A percentile compares a stretch with the other conserved stretches of the same genome.
phyloP scores from a whole-genome alignment of 495 filamentous ascomycete species.

The Lophium mytilinum region DNA sequence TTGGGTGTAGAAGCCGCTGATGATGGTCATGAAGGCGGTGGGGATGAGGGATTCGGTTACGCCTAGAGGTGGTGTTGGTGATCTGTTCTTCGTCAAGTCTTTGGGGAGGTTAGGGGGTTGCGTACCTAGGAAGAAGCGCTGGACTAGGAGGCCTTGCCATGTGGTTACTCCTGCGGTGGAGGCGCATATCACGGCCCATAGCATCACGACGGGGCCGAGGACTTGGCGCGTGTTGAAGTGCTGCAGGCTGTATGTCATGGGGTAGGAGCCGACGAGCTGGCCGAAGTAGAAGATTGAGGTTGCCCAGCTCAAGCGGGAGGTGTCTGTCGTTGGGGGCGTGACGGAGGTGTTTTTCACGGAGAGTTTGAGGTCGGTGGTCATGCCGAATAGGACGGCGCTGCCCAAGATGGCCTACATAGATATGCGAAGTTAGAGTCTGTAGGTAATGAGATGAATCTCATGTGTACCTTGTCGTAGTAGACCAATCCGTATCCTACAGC shows the following conservation, averaged over 20 bases:
- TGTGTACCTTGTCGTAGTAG: conserved; percentile 54
- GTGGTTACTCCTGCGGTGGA: conserved; percentile 57
- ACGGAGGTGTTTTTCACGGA: conserved; percentile 36
- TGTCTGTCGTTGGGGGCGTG: conserved; percentile 48
- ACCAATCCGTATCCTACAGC: conserved; percentile 54
- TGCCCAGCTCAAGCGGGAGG: conserved; percentile 61
- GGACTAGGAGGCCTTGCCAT: conserved; percentile 54
- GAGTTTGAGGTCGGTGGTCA: conserved; percentile 60
- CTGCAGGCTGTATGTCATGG: conserved; percentile 61
- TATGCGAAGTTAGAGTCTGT: too few relatives aligned
- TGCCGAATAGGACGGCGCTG: conserved; percentile 63
- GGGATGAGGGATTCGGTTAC: conserved; percentile 61
- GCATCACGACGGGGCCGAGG: conserved; percentile 53
- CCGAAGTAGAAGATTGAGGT: conserved; percentile 76
- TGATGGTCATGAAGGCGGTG: conserved; percentile 59
- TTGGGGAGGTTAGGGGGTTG: too few relatives aligned
- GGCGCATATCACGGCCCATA: conserved; percentile 62
- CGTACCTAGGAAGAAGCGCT: conserved; percentile 61
- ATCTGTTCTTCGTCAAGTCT: too few relatives aligned
- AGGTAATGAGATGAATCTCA: too few relatives aligned
- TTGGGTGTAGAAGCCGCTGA: conserved; percentile 60
- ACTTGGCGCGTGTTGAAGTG: conserved; percentile 55
- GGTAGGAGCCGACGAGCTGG: conserved; percentile 65
- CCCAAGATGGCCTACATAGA: conserved; percentile 70
- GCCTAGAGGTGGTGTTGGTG: too few relatives aligned